These are phyloP conservation scores for Stachybotrys echinatus DNA, from an alignment of 2,329 filamentous ascomycete species.

Conservation along the genomic window DNA sequence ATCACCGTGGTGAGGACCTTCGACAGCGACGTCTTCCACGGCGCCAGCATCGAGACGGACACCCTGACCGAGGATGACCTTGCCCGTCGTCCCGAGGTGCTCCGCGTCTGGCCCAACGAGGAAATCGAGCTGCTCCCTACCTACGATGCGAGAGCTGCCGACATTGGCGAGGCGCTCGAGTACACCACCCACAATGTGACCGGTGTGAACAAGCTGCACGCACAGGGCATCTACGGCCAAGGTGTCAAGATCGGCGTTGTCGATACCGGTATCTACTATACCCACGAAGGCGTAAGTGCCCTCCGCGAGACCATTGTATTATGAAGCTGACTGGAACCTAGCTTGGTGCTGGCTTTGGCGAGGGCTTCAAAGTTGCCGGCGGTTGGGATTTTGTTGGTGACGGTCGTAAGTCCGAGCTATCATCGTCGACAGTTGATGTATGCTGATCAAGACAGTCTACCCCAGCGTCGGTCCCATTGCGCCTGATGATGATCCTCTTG, in stretches of 20 bases:
- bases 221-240: constrained; percentile 13
- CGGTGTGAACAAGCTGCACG: constrained; percentile 17
- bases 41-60: constrained; percentile 13
- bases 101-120: constrained; percentile 13
- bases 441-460: neutral
- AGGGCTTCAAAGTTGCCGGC: constrained; percentile 15
- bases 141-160: neutral
- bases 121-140: constrained; percentile 2
- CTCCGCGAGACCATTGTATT: neutral
- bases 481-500: constrained; percentile 19
- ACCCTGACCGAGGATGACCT: constrained; percentile 11
- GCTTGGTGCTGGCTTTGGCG: constrained; percentile 15
- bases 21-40: constrained; percentile 14
- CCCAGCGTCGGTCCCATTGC: neutral
- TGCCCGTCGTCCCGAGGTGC: constrained; percentile 10
- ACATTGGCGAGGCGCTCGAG: constrained; percentile 2
- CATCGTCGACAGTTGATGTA: neutral
- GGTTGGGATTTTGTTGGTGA: constrained; percentile 17
- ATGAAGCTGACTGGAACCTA: neutral
- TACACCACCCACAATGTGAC: constrained; percentile 17
- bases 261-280: constrained; percentile 18
- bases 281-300: constrained; percentile 10
- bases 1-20: constrained; percentile 7
- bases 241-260: constrained; percentile 18
- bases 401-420: neutral